Evolutionary conservation across 1,284 basidiomycete species (phyloP).

Genomic region (Inonotus hispidus): DNA sequence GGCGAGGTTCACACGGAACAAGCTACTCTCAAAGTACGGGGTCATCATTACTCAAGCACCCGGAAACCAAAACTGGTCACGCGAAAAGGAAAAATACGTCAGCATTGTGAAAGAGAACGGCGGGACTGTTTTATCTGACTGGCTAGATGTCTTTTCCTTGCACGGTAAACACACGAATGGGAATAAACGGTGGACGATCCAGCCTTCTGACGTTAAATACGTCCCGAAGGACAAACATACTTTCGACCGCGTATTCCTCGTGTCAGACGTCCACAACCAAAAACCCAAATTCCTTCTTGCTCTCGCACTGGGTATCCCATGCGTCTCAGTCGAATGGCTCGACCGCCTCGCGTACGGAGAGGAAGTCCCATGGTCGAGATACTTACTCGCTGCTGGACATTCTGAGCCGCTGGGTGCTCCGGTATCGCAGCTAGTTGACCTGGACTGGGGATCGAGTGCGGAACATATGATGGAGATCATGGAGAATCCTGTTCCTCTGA

Average conservation of each 20-base stretch:
- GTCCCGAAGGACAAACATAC: slow-evolving; percentile 33
- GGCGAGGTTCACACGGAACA: slow-evolving; percentile 25
- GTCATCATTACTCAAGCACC: slow-evolving; percentile 44
- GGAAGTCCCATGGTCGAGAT: slow-evolving; percentile 51
- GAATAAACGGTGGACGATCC: slow-evolving; percentile 49
- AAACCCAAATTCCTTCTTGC: slow-evolving; percentile 80
- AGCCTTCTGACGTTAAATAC: slow-evolving; percentile 43
- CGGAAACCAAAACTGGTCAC: slow-evolving; percentile 20
- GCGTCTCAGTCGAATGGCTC: slow-evolving; percentile 64
- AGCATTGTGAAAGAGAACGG: slow-evolving; percentile 47
- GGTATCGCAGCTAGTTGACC: slow-evolving; percentile 67
- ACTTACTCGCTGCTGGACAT: slow-evolving; percentile 64
- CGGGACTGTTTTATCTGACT: slow-evolving; percentile 59
- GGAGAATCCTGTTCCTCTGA: slow-evolving; percentile 48
- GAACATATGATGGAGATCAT: slow-evolving; percentile 53
- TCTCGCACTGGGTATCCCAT: slow-evolving; percentile 81
- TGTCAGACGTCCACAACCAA: slow-evolving; percentile 57
- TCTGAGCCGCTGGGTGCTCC: slow-evolving; percentile 45
- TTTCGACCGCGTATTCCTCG: slow-evolving; percentile 50
- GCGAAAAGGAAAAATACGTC: slow-evolving; percentile 37
- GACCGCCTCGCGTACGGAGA: slow-evolving; percentile 32
- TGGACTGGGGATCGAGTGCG: slow-evolving; percentile 58
- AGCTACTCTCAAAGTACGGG: slow-evolving; percentile 40
- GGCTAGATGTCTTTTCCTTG: slow-evolving; percentile 61
- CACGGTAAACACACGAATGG: slow-evolving; percentile 39